Evolutionary conservation across 2,329 filamentous ascomycete species (phyloP).

Genomic region (Pseudofabraea citricarpa): DNA sequence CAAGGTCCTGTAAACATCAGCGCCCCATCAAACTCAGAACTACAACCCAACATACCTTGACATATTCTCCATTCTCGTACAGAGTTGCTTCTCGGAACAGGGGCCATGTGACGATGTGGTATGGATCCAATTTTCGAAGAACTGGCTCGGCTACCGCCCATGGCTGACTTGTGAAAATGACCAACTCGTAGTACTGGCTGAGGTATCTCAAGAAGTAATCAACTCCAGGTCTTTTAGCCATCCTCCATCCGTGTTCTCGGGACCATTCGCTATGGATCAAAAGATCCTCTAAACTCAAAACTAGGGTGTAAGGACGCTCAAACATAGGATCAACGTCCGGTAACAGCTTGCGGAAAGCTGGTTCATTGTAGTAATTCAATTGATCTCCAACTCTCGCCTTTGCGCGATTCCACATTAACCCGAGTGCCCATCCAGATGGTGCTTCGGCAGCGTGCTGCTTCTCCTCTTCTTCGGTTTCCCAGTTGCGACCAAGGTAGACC

Average conservation of each 20-base stretch:
- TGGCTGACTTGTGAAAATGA: constrained; percentile 88
- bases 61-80: constrained; percentile 91
- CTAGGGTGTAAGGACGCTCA: constrained; percentile 85
- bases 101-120: constrained; percentile 91
- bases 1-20: constrained; percentile 67
- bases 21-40: not conserved
- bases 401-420: constrained; percentile 75
- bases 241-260: constrained; percentile 88
- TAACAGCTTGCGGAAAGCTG: constrained; percentile 88
- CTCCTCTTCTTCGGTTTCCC: constrained; percentile 72
- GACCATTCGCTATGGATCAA: constrained; percentile 94
- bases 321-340: constrained; percentile 76
- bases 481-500: constrained; percentile 80
- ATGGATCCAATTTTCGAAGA: constrained; percentile 90
- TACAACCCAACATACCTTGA: constrained; percentile 63
- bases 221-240: constrained; percentile 89
- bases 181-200: constrained; percentile 95
- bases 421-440: constrained; percentile 73
- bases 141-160: constrained; percentile 81
- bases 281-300: constrained; percentile 88
- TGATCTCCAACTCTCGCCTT: constrained; percentile 70
- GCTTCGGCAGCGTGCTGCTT: constrained; percentile 61
- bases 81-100: constrained; percentile 95
- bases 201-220: constrained; percentile 98
- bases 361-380: constrained; percentile 91